A percentile compares a stretch with the other conserved stretches of the same genome.
These are phyloP conservation scores for Thecaphora thlaspeos DNA, from an alignment of 1,284 basidiomycete species.

Conservation along the genomic window DNA sequence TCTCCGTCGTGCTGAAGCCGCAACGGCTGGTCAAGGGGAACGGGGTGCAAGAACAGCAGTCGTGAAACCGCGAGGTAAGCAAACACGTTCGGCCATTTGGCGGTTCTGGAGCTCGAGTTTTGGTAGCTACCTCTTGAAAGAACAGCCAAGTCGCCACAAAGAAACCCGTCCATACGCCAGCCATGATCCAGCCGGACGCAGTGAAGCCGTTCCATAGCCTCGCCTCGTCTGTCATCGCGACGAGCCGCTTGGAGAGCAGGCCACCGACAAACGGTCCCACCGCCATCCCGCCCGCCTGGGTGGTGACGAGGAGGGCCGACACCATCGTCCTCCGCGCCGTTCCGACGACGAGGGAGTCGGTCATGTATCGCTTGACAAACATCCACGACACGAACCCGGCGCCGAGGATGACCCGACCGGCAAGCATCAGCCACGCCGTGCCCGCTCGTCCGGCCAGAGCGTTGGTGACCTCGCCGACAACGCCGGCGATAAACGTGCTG, in stretches of 20 bases:
- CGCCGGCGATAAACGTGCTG: constrained; percentile 17
- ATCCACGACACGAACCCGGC: constrained; percentile 33
- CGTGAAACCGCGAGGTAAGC: no score
- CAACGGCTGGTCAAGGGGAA: no score
- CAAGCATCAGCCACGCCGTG: constrained; percentile 35
- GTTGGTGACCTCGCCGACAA: constrained; percentile 24
- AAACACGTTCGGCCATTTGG: no score
- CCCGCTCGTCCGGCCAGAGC: constrained; percentile 26
- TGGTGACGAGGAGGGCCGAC: constrained; percentile 35
- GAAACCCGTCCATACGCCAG: constrained; percentile 20
- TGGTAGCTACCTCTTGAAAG: constrained; percentile 21
- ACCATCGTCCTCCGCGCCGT: constrained; percentile 28
- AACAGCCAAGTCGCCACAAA: constrained; percentile 13
- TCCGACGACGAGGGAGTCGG: constrained; percentile 28
- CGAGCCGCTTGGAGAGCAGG: constrained; percentile 19
- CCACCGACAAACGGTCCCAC: constrained; percentile 33
- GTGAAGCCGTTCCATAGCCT: constrained; percentile 36
- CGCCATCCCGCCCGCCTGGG: constrained; percentile 35
- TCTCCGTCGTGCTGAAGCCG: no score
- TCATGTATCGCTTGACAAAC: constrained; percentile 35
- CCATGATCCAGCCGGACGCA: constrained; percentile 36
- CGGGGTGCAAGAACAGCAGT: no score
- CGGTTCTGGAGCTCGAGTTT: no score
- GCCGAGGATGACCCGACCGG: constrained; percentile 22
- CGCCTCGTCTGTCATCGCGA: constrained; percentile 19